These are phyloP conservation scores for Coffea humblotiana DNA, from an alignment of 305 asterid genomes.

Conservation along the genomic window DNA sequence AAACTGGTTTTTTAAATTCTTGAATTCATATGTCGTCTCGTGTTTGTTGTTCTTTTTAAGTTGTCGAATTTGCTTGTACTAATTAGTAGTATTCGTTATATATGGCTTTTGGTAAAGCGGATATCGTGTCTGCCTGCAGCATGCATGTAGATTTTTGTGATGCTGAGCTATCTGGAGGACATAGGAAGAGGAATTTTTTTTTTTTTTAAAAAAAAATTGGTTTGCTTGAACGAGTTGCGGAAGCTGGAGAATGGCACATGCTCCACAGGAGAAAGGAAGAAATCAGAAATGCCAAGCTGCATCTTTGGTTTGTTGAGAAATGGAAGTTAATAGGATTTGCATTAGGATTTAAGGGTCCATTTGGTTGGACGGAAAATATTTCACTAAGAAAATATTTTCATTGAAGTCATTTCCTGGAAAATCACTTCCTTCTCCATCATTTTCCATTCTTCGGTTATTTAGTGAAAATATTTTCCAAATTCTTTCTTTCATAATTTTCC, in stretches of 20 bases:
- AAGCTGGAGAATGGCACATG: not conserved
- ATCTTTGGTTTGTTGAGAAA: not conserved
- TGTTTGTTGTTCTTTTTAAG: not conserved
- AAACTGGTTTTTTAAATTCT: not conserved
- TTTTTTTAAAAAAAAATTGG: not conserved
- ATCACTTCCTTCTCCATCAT: too few species aligned
- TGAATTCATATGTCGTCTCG: too few species aligned
- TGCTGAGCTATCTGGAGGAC: not conserved
- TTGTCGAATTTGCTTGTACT: not conserved
- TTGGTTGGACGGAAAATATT: too few species aligned
- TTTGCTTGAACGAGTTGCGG: too few species aligned
- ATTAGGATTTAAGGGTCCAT: too few species aligned
- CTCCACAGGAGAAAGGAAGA: not conserved
- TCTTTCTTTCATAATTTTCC: too few species aligned
- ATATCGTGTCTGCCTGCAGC: slow-evolving; percentile 6
- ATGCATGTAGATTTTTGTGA: slow-evolving; percentile 21
- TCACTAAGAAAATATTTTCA: too few species aligned
- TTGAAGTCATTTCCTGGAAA: too few species aligned
- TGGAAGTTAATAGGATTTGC: too few species aligned
- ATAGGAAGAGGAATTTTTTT: not conserved
- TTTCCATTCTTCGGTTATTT: too few species aligned
- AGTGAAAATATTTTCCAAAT: too few species aligned
- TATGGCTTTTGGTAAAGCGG: not conserved
- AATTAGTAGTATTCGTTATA: too few species aligned
- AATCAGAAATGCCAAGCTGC: not conserved